These are phyloP conservation scores for Ophiognomonia clavigignenti-juglandacearum DNA, from an alignment of 2,329 filamentous ascomycete genomes.

Conservation along the genomic window DNA sequence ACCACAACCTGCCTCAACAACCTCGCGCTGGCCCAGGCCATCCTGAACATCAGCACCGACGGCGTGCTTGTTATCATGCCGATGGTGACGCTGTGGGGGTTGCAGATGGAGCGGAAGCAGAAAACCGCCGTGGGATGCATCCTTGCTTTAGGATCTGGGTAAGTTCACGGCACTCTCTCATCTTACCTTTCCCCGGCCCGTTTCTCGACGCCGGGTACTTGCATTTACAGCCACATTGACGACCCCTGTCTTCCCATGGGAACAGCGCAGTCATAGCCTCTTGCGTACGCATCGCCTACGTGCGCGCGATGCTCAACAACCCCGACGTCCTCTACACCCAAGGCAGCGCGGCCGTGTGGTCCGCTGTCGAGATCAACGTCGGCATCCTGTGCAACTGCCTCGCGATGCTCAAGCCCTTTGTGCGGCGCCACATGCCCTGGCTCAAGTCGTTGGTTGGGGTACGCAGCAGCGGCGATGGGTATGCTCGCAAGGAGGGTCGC, in stretches of 20 bases:
- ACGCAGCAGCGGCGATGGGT: neutral
- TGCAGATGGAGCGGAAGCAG: constrained; percentile 38
- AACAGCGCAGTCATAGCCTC: constrained; percentile 22
- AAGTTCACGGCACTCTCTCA: constrained; percentile 12
- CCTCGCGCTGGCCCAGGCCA: constrained; percentile 38
- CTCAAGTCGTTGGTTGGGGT: constrained; percentile 14
- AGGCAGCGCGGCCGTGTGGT: constrained; percentile 22
- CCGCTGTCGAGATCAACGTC: constrained; percentile 31
- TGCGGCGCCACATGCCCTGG: constrained; percentile 18
- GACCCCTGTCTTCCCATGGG: too few relatives aligned
- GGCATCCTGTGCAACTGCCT: constrained; percentile 24
- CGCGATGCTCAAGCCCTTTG: constrained; percentile 22
- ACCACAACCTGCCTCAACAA: constrained; percentile 34
- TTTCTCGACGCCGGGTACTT: too few relatives aligned
- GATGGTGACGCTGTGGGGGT: constrained; percentile 34
- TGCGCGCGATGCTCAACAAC: constrained; percentile 22
- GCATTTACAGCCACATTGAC: too few relatives aligned
- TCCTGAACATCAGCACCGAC: constrained; percentile 41
- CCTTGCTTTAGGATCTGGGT: constrained; percentile 40
- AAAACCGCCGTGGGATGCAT: constrained; percentile 36
- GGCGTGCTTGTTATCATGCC: constrained; percentile 38
- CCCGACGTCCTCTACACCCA: constrained; percentile 28
- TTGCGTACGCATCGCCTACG: constrained; percentile 23
- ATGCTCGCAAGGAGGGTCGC: too few relatives aligned
- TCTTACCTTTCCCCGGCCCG: neutral